Evolutionary conservation across 2,329 filamentous ascomycete genomes (phyloP).

Genomic region (Dactylonectria estremocensis): DNA sequence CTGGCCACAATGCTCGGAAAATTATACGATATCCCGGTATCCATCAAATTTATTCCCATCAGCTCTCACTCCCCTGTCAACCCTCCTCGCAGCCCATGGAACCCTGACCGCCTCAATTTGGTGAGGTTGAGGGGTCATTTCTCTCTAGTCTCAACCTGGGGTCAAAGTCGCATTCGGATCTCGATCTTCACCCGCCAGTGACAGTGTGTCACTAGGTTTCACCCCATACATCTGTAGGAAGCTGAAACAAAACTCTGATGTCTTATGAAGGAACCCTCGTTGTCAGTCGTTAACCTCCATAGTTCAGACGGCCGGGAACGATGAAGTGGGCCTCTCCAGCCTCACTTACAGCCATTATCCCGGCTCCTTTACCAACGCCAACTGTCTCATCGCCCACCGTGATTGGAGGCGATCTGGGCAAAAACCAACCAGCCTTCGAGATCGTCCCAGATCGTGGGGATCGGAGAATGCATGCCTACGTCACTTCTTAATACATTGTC

Average conservation of each 20-base stretch:
- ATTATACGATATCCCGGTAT: neutral
- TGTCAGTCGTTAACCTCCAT: slow-evolving; percentile 8
- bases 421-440: slow-evolving; percentile 23
- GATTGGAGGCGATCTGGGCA: slow-evolving; percentile 42
- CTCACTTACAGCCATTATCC: slow-evolving; percentile 49
- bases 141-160: slow-evolving; percentile 10
- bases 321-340: slow-evolving; percentile 41
- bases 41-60: slow-evolving; percentile 9
- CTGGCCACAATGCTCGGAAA: slow-evolving; percentile 7
- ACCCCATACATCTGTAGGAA: slow-evolving; percentile 4
- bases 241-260: slow-evolving; percentile 12
- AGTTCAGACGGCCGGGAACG: slow-evolving; percentile 23
- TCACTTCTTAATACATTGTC: slow-evolving; percentile 40
- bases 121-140: slow-evolving; percentile 17
- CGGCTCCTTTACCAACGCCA: slow-evolving; percentile 26
- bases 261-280: slow-evolving; percentile 21
- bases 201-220: slow-evolving; percentile 2
- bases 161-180: slow-evolving; percentile 3
- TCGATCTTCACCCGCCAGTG: neutral
- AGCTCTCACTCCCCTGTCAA: slow-evolving; percentile 15
- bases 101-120: neutral
- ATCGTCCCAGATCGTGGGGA: slow-evolving; percentile 42
- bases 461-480: slow-evolving; percentile 33
- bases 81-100: slow-evolving; percentile 3
- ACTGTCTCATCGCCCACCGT: slow-evolving; percentile 34